Percentiles rank a stretch among this genome's conserved stretches.
Conservation (phyloP, 2,329 filamentous ascomycete genomes). For the Cryphonectria japonica region DNA sequence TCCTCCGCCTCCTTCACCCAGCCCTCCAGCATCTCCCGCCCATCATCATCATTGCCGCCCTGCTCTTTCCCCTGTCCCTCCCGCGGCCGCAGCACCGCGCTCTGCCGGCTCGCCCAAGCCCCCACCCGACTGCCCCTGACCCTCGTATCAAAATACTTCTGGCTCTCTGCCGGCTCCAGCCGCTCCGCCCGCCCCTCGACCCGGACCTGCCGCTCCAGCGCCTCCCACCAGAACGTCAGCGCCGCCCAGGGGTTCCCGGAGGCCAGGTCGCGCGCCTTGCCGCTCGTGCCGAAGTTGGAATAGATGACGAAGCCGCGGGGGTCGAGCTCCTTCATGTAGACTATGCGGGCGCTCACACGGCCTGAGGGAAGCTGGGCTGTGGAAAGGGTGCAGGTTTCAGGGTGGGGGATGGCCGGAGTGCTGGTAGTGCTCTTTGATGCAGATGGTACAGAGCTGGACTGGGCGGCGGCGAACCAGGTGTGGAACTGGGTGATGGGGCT, state of each 20-base stretch:
- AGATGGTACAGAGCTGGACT: conserved; percentile 38
- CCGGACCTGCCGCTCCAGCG: conserved; percentile 84
- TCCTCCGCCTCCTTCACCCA: conserved; percentile 78
- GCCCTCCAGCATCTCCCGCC: conserved; percentile 72
- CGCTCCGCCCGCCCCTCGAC: conserved; percentile 79
- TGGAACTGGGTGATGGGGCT: conserved; percentile 85
- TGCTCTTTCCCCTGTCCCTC: conserved; percentile 31
- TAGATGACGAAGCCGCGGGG: conserved; percentile 84
- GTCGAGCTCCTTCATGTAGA: conserved; percentile 97
- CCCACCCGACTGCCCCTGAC: conserved; percentile 84
- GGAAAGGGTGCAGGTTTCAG: conserved; percentile 86
- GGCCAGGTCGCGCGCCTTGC: conserved; percentile 68
- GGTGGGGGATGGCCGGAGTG: conserved; percentile 64
- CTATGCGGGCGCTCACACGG: conserved; percentile 79
- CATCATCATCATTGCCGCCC: conserved; percentile 59
- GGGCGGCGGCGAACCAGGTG: conserved; percentile 81
- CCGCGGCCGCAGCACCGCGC: conserved; percentile 65
- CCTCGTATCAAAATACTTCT: conserved; percentile 67
- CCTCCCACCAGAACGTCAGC: conserved; percentile 89
- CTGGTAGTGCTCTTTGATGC: not conserved
- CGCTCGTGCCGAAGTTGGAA: conserved; percentile 84
- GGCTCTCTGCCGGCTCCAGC: conserved; percentile 71
- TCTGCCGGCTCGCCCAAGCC: conserved; percentile 93
- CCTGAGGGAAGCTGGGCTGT: conserved; percentile 85
- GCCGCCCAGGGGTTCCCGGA: conserved; percentile 73